phyloP scores from a whole-genome alignment of 768 basidiomycete species.

The Ephemerocybe angulata region DNA sequence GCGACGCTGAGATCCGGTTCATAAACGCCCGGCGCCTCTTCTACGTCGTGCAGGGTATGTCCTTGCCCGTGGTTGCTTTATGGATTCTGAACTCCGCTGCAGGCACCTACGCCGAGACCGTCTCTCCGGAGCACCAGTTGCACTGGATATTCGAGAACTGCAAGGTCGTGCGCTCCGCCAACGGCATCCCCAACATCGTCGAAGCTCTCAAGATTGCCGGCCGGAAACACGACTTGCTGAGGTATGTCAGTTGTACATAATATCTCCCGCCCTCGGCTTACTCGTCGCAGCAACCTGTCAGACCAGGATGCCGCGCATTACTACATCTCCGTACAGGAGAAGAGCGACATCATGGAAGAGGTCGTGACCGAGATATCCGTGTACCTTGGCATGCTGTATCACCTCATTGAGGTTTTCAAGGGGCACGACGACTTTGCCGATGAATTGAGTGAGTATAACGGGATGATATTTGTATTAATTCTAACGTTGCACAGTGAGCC shows the following conservation, averaged over 20 bases:
- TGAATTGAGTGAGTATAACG: constrained; percentile 78
- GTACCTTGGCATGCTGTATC: constrained; percentile 94
- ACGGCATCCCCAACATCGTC: constrained; percentile 79
- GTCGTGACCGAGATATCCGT: constrained; percentile 88
- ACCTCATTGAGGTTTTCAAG: constrained; percentile 90
- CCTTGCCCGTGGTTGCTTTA: background rate
- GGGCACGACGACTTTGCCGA: constrained; percentile 93
- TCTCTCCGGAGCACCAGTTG: constrained; percentile 89
- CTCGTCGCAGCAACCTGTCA: constrained; percentile 55
- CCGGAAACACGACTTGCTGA: constrained; percentile 79
- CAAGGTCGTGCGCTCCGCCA: constrained; percentile 76
- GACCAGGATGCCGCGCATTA: constrained; percentile 72
- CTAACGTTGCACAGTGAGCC: constrained; percentile 62
- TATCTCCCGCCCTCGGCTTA: background rate
- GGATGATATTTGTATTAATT: background rate
- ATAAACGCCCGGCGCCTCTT: constrained; percentile 82
- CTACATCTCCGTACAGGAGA: constrained; percentile 66
- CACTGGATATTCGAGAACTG: constrained; percentile 96
- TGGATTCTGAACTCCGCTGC: background rate
- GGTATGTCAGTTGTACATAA: constrained; percentile 39
- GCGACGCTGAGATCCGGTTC: constrained; percentile 79
- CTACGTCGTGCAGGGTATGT: constrained; percentile 87
- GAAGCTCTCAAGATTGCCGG: constrained; percentile 89
- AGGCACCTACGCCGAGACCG: constrained; percentile 91
- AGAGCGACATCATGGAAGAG: constrained; percentile 81